Percentiles rank a stretch among this genome's conserved stretches.
phyloP scores from a whole-genome alignment of 495 filamentous ascomycete species.

The Neurospora discreta region DNA sequence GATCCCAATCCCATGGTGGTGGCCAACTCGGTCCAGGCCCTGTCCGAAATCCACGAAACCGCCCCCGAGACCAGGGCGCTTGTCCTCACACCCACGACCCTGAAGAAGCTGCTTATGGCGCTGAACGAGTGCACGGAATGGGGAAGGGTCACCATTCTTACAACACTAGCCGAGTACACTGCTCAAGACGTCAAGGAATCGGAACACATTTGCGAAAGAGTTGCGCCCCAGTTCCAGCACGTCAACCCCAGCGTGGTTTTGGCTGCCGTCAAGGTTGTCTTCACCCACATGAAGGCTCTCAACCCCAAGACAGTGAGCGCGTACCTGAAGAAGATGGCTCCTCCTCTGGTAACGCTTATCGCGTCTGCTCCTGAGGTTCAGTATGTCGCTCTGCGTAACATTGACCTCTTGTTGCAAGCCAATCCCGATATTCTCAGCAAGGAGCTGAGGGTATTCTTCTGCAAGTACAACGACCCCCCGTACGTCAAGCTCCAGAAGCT shows the following conservation, averaged over 20 bases:
- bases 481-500: constrained; percentile 99
- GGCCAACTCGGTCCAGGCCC: constrained; percentile 87
- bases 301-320: constrained; percentile 63
- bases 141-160: constrained; percentile 92
- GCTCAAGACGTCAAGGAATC: constrained; percentile 84
- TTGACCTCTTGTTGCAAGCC: constrained; percentile 84
- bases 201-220: constrained; percentile 96
- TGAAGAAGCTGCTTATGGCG: constrained; percentile 95
- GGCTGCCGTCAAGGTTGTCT: constrained; percentile 94
- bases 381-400: constrained; percentile 90
- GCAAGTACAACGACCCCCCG: constrained; percentile 99
- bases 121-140: constrained; percentile 98
- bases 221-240: constrained; percentile 95
- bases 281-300: constrained; percentile 87
- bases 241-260: constrained; percentile 95
- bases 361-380: constrained; percentile 97
- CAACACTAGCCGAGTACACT: constrained; percentile 79
- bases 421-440: constrained; percentile 89
- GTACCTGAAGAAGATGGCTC: constrained; percentile 97
- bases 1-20: constrained; percentile 99
- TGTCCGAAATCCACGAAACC: constrained; percentile 82
- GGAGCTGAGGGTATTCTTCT: constrained; percentile 98
- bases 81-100: constrained; percentile 61
- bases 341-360: constrained; percentile 85
- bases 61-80: constrained; percentile 85